phyloP scores from a whole-genome alignment of 140 eudicot genomes.

The Senecio squalidus region DNA sequence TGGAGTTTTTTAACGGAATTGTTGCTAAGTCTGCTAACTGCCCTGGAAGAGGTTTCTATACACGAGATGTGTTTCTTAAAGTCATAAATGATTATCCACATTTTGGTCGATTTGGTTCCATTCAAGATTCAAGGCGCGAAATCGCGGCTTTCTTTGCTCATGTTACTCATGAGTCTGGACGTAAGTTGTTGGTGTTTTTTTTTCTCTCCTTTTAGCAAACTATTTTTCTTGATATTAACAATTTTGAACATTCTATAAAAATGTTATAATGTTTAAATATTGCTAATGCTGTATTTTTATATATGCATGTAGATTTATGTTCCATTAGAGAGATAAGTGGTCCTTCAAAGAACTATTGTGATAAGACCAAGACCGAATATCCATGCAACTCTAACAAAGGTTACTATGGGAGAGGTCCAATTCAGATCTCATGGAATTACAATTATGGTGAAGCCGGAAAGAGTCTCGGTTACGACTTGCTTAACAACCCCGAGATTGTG shows the following conservation, averaged over 20 bases:
- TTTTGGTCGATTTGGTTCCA: slow-evolving; percentile 43
- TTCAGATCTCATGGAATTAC: too few species aligned
- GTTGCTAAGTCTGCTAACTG: too few species aligned
- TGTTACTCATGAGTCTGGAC: slow-evolving; percentile 45
- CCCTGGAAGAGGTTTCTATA: too few species aligned
- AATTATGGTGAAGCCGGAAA: too few species aligned
- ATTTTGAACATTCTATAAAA: too few species aligned
- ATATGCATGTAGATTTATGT: slow-evolving; percentile 26
- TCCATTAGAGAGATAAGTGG: slow-evolving; percentile 40
- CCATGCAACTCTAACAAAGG: too few species aligned
- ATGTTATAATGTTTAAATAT: too few species aligned
- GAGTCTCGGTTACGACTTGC: too few species aligned
- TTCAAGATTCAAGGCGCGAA: slow-evolving; percentile 37
- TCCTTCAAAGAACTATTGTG: slow-evolving; percentile 25
- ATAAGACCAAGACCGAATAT: slow-evolving; percentile 14
- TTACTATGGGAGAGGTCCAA: too few species aligned
- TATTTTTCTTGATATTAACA: too few species aligned
- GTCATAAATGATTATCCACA: slow-evolving; percentile 23
- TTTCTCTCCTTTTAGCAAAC: not conserved
- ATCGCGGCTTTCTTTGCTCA: slow-evolving; percentile 61
- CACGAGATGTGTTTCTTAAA: slow-evolving; percentile 33
- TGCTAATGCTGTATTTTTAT: not conserved
- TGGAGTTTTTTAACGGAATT: too few species aligned
- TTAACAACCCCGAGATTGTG: too few species aligned
- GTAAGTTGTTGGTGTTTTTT: slow-evolving; percentile 20